A percentile compares a stretch with the other conserved stretches of the same genome.
Conservation (phyloP, 768 basidiomycete genomes). For the Erythrobasidium yunnanense region DNA sequence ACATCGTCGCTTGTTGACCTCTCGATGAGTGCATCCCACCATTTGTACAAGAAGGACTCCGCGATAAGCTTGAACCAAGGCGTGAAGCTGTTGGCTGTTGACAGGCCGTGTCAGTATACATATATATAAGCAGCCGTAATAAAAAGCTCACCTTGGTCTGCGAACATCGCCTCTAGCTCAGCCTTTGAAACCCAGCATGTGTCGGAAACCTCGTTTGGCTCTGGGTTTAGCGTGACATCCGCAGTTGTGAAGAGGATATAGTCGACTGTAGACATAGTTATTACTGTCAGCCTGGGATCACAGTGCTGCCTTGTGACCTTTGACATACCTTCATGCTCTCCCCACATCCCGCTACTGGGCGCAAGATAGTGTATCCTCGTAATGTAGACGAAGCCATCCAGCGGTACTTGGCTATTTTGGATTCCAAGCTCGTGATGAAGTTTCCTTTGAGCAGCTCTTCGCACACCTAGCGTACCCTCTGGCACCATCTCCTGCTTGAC, state of each 20-base stretch:
- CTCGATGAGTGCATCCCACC: slow-evolving; percentile 85
- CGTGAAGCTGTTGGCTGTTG: slow-evolving; percentile 71
- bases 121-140: not conserved
- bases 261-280: slow-evolving; percentile 58
- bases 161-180: slow-evolving; percentile 84
- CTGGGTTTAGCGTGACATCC: slow-evolving; percentile 69
- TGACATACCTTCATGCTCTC: slow-evolving; percentile 83
- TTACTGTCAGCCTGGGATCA: not conserved
- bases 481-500: slow-evolving; percentile 59
- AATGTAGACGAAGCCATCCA: slow-evolving; percentile 82
- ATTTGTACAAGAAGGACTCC: slow-evolving; percentile 88
- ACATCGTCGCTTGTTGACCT: slow-evolving; percentile 42
- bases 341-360: slow-evolving; percentile 83
- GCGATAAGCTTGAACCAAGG: slow-evolving; percentile 99
- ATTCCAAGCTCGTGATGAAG: slow-evolving; percentile 95
- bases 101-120: not conserved
- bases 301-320: not conserved
- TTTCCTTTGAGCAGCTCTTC: slow-evolving; percentile 83
- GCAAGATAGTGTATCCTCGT: slow-evolving; percentile 96
- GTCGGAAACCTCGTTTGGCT: slow-evolving; percentile 82
- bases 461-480: slow-evolving; percentile 62
- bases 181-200: slow-evolving; percentile 80
- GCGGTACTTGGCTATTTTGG: slow-evolving; percentile 60
- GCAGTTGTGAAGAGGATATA: slow-evolving; percentile 92
- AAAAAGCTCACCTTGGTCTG: slow-evolving; percentile 53